A percentile compares a stretch with the other conserved stretches of the same genome.
Conservation (phyloP, 2,329 filamentous ascomycete species). For the Ophiostoma ips region DNA sequence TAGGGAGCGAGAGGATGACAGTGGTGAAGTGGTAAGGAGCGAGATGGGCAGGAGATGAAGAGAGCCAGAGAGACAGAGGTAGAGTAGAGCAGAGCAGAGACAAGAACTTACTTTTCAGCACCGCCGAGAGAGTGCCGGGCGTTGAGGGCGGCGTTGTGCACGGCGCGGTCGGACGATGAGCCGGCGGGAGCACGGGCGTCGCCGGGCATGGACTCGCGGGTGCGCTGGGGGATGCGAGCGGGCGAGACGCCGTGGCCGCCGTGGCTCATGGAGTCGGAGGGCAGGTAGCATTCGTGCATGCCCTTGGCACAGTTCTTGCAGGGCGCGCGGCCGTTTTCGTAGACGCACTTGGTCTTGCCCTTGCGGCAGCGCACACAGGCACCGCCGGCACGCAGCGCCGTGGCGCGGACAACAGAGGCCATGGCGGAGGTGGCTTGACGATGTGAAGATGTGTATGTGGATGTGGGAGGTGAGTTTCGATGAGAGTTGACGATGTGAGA, state of each 20-base stretch:
- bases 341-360: constrained; percentile 50
- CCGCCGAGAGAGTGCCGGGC: constrained; percentile 33
- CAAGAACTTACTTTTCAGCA: constrained; percentile 46
- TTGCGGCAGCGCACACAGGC: constrained; percentile 50
- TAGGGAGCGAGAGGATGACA: neutral
- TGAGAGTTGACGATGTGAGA: no score
- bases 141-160: constrained; percentile 29
- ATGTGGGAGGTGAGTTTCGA: neutral
- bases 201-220: constrained; percentile 40
- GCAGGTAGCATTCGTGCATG: constrained; percentile 49
- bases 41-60: neutral
- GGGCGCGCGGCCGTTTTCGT: constrained; percentile 47
- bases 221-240: constrained; percentile 35
- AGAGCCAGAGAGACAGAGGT: neutral
- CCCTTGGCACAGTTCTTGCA: constrained; percentile 52
- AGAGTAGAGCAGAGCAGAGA: constrained; percentile 8
- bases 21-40: neutral
- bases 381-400: constrained; percentile 45
- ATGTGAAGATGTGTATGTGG: neutral
- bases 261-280: constrained; percentile 45
- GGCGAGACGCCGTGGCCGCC: constrained; percentile 43
- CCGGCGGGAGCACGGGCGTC: constrained; percentile 31
- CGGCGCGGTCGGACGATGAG: constrained; percentile 28
- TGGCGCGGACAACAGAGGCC: constrained; percentile 39
- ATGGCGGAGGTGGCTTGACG: constrained; percentile 22